Percentiles rank a stretch among this genome's conserved stretches.
These are phyloP conservation scores for Candida succiphila DNA, from an alignment of 805 yeast species.

Conservation along the genomic window DNA sequence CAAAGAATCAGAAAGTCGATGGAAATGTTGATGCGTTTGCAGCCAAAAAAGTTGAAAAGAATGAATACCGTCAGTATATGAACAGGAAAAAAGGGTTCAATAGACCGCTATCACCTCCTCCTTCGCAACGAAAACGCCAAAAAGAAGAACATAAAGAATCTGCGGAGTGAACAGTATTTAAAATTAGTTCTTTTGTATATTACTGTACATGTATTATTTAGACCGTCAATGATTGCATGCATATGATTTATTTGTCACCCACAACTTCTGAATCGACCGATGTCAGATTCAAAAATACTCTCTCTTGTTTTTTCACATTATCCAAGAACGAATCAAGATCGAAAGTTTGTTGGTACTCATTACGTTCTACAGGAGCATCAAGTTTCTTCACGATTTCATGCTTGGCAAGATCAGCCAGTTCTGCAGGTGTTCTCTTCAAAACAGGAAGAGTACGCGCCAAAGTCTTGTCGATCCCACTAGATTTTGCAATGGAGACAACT, in stretches of 20 bases:
- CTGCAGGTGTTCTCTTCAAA: slow-evolving; percentile 50
- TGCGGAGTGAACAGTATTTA: slow-evolving; percentile 1
- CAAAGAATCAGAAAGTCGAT: slow-evolving; percentile 46
- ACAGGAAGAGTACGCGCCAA: slow-evolving; percentile 41
- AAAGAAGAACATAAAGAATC: background rate
- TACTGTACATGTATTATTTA: no score
- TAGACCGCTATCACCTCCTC: slow-evolving; percentile 40
- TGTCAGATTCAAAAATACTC: slow-evolving; percentile 35
- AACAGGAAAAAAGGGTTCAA: slow-evolving; percentile 47
- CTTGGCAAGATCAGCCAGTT: slow-evolving; percentile 26
- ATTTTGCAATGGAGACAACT: slow-evolving; percentile 22
- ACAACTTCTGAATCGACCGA: no score
- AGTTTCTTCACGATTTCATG: slow-evolving; percentile 33
- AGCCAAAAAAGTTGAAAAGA: slow-evolving; percentile 25
- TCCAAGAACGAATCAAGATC: slow-evolving; percentile 42
- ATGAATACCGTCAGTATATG: slow-evolving; percentile 51
- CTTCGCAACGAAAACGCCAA: slow-evolving; percentile 9
- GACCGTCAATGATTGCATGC: no score
- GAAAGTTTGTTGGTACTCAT: slow-evolving; percentile 14
- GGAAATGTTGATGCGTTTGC: slow-evolving; percentile 39
- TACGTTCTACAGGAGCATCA: slow-evolving; percentile 6
- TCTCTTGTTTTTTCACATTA: slow-evolving; percentile 39
- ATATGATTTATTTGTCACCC: background rate
- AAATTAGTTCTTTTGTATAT: background rate
- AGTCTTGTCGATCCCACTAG: slow-evolving; percentile 12